Base-by-base conservation (phyloP, 140 eudicot genomes). In the Flaveria floridana region DNA sequence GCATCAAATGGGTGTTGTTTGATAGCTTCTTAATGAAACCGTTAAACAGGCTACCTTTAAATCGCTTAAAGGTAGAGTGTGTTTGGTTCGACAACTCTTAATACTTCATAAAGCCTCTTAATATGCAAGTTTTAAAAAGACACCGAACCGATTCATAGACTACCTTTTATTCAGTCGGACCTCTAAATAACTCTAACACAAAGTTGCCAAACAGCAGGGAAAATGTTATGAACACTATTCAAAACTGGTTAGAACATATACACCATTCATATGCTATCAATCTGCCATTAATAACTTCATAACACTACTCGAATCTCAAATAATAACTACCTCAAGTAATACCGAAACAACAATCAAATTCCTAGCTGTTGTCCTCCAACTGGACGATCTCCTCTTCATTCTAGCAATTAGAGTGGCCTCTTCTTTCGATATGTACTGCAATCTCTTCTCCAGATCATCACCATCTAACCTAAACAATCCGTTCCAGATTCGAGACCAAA, bases 401-500 rank as follows among this genome's bases (percentile, higher is more conserved):
- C 92, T 86, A 70, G 89, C 70, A 56, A 89, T 81, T 76, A 87
- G 86, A 64, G 83, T 59, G 58, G 88, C 91, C 73, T 92, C 97
- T 79, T 87, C 90, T 85, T 82, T 92, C 16, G 96, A 85, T 62
- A 89, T 85, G 68, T 88, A 75, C 74, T 89, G 64, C 81, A 92
- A 73, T 62, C 97, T 75, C 73, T 86, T 85, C 82, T 87, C 96
- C 39, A 87, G 89, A 80, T 92, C 92, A 80, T 86, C 94, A 14
- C 87, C 74, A 52, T 53, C 65, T 75, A 70, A 69, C 69, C 84
- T 80, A 69, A 80, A 80, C 62, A 80, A 59, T 41, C 76, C 84
- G 61, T 76, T 61, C 84, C 84, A 81, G 5, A 81, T 12, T 81
- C 81, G 76, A 13, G 81, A 61, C 62, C 78, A 81, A 26, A 81